Base-by-base conservation (phyloP, 345 rosid genomes). In the Rhizophora apiculata region DNA sequence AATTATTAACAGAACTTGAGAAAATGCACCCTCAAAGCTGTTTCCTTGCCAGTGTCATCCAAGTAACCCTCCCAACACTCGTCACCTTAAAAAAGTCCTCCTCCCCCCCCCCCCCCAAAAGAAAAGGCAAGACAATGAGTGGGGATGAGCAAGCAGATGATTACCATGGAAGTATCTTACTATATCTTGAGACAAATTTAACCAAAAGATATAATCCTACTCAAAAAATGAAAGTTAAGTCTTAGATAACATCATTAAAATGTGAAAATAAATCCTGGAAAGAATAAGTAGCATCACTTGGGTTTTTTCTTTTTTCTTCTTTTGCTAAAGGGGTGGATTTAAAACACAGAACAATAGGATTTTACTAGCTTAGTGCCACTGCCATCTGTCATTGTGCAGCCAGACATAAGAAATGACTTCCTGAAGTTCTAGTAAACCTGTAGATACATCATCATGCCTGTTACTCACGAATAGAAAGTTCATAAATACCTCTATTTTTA, bases 311-410 rank as follows among this genome's bases (percentile, higher is more conserved):
- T 8, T 37, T 10, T 37, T 34, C 6, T 34, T 34, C 1, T 0
- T 6, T 24, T 24, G 24, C 8, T 3, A 37, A 8, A 10, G 3
- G 46, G 13, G 46, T 37, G 15, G 46, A 10, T 10, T 37, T 37
- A 62, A 21, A 59, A 29, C 59, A 62, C 64, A 52, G 57, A 31
- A 29, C 2, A 36, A 49, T 24, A 8, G 11, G 49, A 54, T 30
- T 46, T 72, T 85, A 95, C 99, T 96, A 96, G 88, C 98, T 90
- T 92, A 43, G 80, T 83, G 67, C 98, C 98, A 60, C 88, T 86
- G 69, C 99, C 98, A 76, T 96, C 99, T 32, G 96, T 95, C 57
- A 96, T 96, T 84, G 92, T 96, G 76, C 99, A 96, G 48, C 98
- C 98, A 68, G 98, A 89, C 86, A 96, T 96, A 68, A 96, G 81